A percentile compares a stretch with the other conserved stretches of the same genome.
Evolutionary conservation across 331 rosid species (phyloP).

Genomic region (Acacia pycnantha): DNA sequence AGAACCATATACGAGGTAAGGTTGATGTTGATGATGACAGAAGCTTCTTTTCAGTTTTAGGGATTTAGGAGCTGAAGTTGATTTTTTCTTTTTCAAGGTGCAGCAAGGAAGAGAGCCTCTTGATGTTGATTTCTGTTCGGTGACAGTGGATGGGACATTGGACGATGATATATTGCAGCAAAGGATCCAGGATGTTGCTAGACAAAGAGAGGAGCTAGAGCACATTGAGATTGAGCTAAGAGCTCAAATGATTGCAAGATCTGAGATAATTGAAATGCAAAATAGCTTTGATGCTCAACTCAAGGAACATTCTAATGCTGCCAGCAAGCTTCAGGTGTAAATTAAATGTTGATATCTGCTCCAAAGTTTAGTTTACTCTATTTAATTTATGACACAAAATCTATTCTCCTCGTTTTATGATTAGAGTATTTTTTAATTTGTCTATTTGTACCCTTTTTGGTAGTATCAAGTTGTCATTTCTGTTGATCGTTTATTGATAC

Average conservation of each 20-base stretch:
- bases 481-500: constrained; percentile 5
- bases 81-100: constrained; percentile 71
- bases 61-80: constrained; percentile 48
- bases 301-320: constrained; percentile 70
- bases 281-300: constrained; percentile 71
- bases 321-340: constrained; percentile 71
- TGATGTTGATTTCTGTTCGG: constrained; percentile 84
- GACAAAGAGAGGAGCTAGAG: constrained; percentile 82
- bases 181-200: constrained; percentile 56
- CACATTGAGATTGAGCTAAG: constrained; percentile 77
- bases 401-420: background rate
- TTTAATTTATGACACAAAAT: background rate
- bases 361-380: background rate
- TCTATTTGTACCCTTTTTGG: background rate
- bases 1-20: constrained; percentile 96
- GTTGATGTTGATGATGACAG: constrained; percentile 39
- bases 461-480: constrained; percentile 13
- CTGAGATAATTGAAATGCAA: constrained; percentile 70
- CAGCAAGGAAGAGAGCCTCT: constrained; percentile 96
- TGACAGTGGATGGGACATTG: constrained; percentile 69
- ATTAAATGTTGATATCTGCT: constrained; percentile 29
- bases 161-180: constrained; percentile 71
- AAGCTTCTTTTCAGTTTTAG: constrained; percentile 23
- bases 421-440: background rate
- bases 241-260: constrained; percentile 87